Conservation (phyloP, 2,329 filamentous ascomycete species). For the Fusarium sp. region DNA sequence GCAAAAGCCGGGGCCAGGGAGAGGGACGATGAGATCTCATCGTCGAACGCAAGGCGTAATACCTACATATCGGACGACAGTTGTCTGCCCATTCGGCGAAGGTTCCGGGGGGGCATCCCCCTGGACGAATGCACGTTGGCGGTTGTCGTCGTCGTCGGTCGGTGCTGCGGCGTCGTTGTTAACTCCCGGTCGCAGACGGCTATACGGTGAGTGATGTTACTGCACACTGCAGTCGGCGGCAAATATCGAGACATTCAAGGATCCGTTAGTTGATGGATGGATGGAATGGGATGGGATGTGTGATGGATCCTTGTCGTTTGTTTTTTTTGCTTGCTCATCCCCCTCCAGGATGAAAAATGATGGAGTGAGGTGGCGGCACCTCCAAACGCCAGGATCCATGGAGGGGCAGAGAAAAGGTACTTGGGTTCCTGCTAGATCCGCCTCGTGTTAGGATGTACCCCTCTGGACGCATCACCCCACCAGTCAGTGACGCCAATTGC, state of each 20-base stretch:
- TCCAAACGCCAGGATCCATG: background rate
- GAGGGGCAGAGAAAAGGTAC: conserved; percentile 31
- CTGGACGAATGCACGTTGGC: background rate
- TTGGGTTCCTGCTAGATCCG: background rate
- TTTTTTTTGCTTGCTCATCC: background rate
- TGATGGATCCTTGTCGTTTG: background rate
- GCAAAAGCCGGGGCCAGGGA: conserved; percentile 6
- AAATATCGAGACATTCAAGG: conserved; percentile 6
- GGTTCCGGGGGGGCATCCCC: conserved; percentile 32
- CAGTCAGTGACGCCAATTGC: conserved; percentile 14
- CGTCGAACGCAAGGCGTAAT: conserved; percentile 15
- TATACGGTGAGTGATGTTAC: background rate
- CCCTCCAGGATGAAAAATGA: background rate
- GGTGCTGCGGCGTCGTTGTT: background rate
- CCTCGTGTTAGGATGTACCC: conserved; percentile 21
- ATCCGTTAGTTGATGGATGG: background rate
- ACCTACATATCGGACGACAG: conserved; percentile 23
- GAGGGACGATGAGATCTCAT: conserved; percentile 24
- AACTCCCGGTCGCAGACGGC: background rate
- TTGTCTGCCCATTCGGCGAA: conserved; percentile 31
- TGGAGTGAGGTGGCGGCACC: conserved; percentile 31
- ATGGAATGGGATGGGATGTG: background rate
- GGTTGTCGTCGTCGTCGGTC: background rate
- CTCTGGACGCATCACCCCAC: conserved; percentile 33
- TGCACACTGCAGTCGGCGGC: conserved; percentile 21